Conservation (phyloP, 2,329 filamentous ascomycete genomes). For the Phialemonium atrogriseum region DNA sequence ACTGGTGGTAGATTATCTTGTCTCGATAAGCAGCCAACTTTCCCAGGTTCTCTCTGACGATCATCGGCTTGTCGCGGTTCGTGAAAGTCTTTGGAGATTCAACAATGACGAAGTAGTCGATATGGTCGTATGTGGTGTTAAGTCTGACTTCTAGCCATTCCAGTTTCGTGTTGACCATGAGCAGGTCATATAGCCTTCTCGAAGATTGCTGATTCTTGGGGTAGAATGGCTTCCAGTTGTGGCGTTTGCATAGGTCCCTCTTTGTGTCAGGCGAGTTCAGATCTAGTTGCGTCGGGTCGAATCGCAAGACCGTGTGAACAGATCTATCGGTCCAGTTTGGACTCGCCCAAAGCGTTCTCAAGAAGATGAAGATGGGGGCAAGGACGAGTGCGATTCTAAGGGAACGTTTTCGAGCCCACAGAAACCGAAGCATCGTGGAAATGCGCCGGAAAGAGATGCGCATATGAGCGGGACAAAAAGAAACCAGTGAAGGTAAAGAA, state of each 20-base stretch:
- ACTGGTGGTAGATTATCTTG: conserved; percentile 53
- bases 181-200: conserved; percentile 52
- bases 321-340: no score
- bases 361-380: no score
- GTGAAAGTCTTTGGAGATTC: conserved; percentile 53
- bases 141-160: conserved; percentile 60
- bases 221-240: conserved; percentile 29
- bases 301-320: no score
- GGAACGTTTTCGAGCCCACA: no score
- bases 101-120: conserved; percentile 59
- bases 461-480: no score
- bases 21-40: conserved; percentile 43
- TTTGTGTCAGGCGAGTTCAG: no score
- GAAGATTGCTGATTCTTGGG: conserved; percentile 10
- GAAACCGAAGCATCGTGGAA: no score
- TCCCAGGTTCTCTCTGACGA: conserved; percentile 42
- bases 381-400: no score
- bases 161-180: conserved; percentile 55
- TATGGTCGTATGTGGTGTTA: conserved; percentile 44
- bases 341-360: no score
- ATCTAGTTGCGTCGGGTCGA: no score
- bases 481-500: no score
- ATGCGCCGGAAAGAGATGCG: no score
- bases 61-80: conserved; percentile 43
- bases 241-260: conserved; percentile 27